A percentile compares a stretch with the other conserved stretches of the same genome.
These are phyloP conservation scores for Arctostaphylos glauca DNA, from an alignment of 148 eudicot genomes.

Conservation along the genomic window DNA sequence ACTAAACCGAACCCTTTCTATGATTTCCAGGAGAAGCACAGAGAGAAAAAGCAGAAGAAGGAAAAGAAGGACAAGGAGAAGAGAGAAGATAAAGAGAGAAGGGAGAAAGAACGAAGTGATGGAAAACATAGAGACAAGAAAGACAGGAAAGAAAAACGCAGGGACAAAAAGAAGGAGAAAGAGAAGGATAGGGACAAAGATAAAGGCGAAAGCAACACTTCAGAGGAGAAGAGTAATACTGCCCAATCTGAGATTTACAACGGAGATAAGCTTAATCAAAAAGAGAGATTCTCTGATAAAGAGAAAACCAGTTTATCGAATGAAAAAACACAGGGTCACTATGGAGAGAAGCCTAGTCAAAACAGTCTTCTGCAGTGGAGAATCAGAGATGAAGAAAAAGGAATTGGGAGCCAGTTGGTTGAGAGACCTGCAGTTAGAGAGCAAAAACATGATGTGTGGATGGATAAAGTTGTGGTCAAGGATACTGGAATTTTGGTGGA, in stretches of 20 bases:
- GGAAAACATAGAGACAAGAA: slow-evolving; percentile 64
- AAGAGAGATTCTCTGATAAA: slow-evolving; percentile 35
- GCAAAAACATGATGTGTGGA: slow-evolving; percentile 34
- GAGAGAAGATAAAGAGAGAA: slow-evolving; percentile 57
- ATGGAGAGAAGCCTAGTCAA: slow-evolving; percentile 35
- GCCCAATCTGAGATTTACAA: slow-evolving; percentile 33
- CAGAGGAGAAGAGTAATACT: slow-evolving; percentile 45
- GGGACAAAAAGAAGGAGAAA: slow-evolving; percentile 63
- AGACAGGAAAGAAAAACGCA: slow-evolving; percentile 62
- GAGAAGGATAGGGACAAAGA: slow-evolving; percentile 50
- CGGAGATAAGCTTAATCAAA: slow-evolving; percentile 40
- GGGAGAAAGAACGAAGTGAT: slow-evolving; percentile 60
- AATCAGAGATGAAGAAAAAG: slow-evolving; percentile 50
- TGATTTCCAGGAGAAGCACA: slow-evolving; percentile 59
- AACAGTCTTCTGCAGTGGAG: slow-evolving; percentile 37
- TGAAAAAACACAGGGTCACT: slow-evolving; percentile 38
- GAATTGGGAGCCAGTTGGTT: slow-evolving; percentile 35
- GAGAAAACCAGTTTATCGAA: slow-evolving; percentile 28
- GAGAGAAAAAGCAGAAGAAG: slow-evolving; percentile 75
- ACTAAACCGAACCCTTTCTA: not conserved
- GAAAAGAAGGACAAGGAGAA: slow-evolving; percentile 60
- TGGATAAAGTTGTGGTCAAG: slow-evolving; percentile 23
- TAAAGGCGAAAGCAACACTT: slow-evolving; percentile 39
- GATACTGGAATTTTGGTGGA: slow-evolving; percentile 28
- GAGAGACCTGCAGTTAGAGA: slow-evolving; percentile 30